Evolutionary conservation across 2,329 filamentous ascomycete genomes (phyloP), one percentile per base, ranked within the genome.

Genomic region (Talaromyces sp.): DNA sequence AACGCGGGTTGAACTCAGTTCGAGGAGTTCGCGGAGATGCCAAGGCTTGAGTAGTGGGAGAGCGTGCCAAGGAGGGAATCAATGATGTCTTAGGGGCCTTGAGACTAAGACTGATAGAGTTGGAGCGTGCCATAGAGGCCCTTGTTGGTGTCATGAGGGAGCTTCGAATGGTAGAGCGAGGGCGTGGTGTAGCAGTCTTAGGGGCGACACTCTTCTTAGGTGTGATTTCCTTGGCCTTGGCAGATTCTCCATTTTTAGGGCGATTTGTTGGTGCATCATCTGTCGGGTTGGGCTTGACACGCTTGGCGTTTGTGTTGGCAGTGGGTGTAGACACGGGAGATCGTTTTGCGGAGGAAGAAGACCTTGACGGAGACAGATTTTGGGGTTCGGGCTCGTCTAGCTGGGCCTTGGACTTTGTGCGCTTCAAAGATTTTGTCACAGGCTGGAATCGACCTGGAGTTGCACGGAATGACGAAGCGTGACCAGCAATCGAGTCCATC

Each of bases 401-500:
- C 55, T 85, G 82, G 19, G 86, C 84, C 73, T 89, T 87, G 6
- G 80, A 82, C 56, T 76, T 77, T 46, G 76, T 79, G 33, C 80
- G 74, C 68, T 83, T 82, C 43, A 83, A 69, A 10, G 72, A 70
- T 53, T 75, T 75, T 17, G 60, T 64, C 14, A 71, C 70, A 17
- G 71, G 66, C 55, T 74, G 69, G 56, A 74, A 71, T 46, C 70
- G 73, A 48, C 79, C 65, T 66, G 77, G 62, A 68, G 75, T 47
- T 72, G 73, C 68, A 77, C 84, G 62, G 76, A 80, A 94, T 14
- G 87, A 84, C 10, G 92, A 96, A 8, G 91, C 81, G 69, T 97
- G 92, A 57, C 87, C 87, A 39, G 86, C 90, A 67, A 97, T 97
- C 2, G 92, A 97, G 70, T 96, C 91, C 93, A 97, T 97, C 79